These are phyloP conservation scores for Solanum hybrid DNA, from an alignment of 305 asterid species.

Conservation along the genomic window DNA sequence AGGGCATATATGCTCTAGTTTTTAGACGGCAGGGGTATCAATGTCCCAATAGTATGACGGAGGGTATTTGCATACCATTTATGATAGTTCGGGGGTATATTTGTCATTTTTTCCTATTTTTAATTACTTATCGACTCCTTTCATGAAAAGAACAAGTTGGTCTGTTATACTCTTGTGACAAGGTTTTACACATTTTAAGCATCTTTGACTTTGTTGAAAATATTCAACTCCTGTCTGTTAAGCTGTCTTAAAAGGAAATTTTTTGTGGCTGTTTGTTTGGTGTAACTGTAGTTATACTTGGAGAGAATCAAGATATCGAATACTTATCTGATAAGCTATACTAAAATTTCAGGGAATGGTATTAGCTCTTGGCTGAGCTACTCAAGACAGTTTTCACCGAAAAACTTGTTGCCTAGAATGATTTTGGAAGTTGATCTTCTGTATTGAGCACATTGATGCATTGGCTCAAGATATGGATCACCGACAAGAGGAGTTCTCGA, in stretches of 20 bases:
- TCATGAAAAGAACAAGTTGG: neutral
- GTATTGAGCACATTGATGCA: neutral
- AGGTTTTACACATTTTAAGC: neutral
- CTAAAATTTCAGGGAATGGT: neutral
- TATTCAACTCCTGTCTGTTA: neutral
- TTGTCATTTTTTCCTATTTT: no score
- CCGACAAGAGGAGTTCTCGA: conserved; percentile 29
- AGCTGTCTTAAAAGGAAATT: neutral
- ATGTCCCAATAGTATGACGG: no score
- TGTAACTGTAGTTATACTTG: neutral
- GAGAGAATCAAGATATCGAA: neutral
- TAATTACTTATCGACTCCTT: neutral
- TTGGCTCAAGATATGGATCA: conserved; percentile 25
- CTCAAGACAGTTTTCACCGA: neutral
- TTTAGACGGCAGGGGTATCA: no score
- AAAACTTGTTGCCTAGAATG: neutral
- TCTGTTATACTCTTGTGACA: neutral
- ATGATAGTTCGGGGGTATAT: no score
- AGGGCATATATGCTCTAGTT: no score
- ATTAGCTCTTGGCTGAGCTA: neutral
- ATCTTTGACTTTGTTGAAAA: neutral
- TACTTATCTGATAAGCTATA: neutral
- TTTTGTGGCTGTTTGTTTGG: neutral
- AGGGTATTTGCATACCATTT: no score
- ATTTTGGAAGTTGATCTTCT: conserved; percentile 1